Percentiles rank a stretch among this genome's conserved stretches.
These are phyloP conservation scores for Phaeophleospora eucalypticola DNA, from an alignment of 2,329 filamentous ascomycete species.

Conservation along the genomic window DNA sequence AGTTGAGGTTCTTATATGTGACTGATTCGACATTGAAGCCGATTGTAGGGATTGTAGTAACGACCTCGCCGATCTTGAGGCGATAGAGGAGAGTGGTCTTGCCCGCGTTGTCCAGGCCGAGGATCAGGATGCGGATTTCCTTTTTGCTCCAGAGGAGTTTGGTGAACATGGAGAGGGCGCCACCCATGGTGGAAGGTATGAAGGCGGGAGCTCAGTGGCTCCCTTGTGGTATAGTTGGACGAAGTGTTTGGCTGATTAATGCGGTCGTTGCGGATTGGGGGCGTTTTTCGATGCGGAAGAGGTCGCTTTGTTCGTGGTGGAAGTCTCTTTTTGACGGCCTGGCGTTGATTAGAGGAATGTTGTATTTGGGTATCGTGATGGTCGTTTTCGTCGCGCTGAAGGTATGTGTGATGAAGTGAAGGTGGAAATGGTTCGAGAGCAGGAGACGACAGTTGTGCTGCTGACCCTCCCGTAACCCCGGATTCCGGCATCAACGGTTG, in stretches of 20 bases:
- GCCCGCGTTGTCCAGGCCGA: slow-evolving; percentile 83
- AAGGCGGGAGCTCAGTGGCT: not conserved
- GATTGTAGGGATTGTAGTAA: slow-evolving; percentile 98
- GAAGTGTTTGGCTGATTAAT: not conserved
- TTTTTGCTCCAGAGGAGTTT: slow-evolving; percentile 88
- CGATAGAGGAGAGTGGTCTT: slow-evolving; percentile 97
- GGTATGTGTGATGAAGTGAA: no score
- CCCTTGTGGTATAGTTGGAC: not conserved
- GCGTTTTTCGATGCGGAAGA: not conserved
- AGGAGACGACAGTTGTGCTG: no score
- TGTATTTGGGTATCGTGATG: no score
- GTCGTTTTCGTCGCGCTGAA: no score
- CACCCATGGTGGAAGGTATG: slow-evolving; percentile 46
- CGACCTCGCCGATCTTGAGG: slow-evolving; percentile 94
- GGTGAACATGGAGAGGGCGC: slow-evolving; percentile 55
- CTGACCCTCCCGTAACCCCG: no score
- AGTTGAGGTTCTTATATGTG: slow-evolving; percentile 96
- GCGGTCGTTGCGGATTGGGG: not conserved
- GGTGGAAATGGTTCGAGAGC: no score
- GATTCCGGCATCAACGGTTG: no score
- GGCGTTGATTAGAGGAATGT: not conserved
- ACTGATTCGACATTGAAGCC: slow-evolving; percentile 99
- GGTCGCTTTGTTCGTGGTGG: not conserved
- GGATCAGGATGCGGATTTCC: slow-evolving; percentile 82
- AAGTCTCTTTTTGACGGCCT: not conserved